A percentile compares a stretch with the other conserved stretches of the same genome.
These are phyloP conservation scores for Malassezia brasiliensis DNA, from an alignment of 1,284 basidiomycete genomes.

Conservation along the genomic window DNA sequence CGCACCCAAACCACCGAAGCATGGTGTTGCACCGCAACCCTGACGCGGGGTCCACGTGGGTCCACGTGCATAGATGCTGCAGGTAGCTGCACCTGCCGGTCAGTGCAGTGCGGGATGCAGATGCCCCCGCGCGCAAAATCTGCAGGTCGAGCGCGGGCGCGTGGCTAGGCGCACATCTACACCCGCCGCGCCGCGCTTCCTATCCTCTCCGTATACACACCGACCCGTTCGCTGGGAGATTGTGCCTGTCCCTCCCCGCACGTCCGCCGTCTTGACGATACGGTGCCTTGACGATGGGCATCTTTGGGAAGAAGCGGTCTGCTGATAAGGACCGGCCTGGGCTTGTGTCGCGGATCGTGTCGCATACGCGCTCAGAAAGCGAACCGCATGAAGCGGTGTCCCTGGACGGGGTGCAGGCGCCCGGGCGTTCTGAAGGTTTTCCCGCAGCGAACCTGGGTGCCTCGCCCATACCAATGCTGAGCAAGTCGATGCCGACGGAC, in stretches of 20 bases:
- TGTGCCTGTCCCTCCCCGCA: background rate
- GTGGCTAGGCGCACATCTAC: background rate
- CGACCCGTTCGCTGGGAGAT: background rate
- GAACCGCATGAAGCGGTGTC: background rate
- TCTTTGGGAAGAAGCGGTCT: slow-evolving; percentile 19
- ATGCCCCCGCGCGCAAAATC: background rate
- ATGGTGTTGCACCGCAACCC: background rate
- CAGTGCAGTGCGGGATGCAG: background rate
- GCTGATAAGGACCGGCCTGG: slow-evolving; percentile 14
- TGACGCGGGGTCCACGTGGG: background rate
- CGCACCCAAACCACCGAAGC: background rate
- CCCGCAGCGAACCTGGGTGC: background rate
- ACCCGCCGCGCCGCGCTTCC: background rate
- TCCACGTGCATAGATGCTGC: slow-evolving; percentile 1
- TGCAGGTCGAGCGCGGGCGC: background rate
- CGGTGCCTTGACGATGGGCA: slow-evolving; percentile 5
- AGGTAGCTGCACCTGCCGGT: slow-evolving; percentile 1
- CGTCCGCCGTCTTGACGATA: background rate
- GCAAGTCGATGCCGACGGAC: background rate
- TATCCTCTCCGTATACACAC: background rate
- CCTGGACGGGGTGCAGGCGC: background rate
- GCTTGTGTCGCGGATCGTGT: slow-evolving; percentile 13
- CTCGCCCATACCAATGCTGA: background rate
- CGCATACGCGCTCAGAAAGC: slow-evolving; percentile 8
- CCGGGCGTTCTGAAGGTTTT: background rate